A percentile compares a stretch with the other conserved stretches of the same genome.
Evolutionary conservation across 768 basidiomycete genomes (phyloP).

Genomic region (Boletus rubroflammeus): DNA sequence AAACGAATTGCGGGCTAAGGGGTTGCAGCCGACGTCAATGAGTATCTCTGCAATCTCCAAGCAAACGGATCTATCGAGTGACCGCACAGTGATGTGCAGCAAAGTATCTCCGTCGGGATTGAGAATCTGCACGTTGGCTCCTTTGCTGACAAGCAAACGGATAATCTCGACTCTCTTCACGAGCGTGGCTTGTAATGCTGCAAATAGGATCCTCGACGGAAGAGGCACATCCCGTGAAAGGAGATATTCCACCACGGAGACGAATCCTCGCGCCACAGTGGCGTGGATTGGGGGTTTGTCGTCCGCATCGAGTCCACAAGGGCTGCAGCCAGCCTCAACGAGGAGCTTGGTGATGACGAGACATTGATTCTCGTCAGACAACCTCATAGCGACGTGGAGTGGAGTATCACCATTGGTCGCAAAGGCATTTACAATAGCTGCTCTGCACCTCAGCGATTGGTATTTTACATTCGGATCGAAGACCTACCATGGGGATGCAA

Average conservation of each 20-base stretch:
- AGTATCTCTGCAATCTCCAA: not conserved
- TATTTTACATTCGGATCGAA: fast-evolving
- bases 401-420: conserved; percentile 8
- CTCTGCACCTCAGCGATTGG: not conserved
- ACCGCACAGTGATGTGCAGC: not conserved
- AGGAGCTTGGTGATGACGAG: not conserved
- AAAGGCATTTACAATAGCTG: not conserved
- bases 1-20: not conserved
- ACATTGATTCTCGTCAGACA: conserved; percentile 2
- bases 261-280: not conserved
- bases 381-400: not conserved
- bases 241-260: not conserved
- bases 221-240: not conserved
- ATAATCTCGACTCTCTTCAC: conserved; percentile 1
- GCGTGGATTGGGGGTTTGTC: not conserved
- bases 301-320: not conserved
- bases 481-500: not conserved
- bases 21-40: not conserved
- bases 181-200: not conserved
- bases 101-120: not conserved
- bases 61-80: not conserved
- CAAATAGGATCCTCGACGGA: conserved; percentile 1
- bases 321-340: not conserved
- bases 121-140: not conserved
- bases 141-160: not conserved